Base-by-base conservation (phyloP, 202 grass and related monocot species). In the Setaria viridis region DNA sequence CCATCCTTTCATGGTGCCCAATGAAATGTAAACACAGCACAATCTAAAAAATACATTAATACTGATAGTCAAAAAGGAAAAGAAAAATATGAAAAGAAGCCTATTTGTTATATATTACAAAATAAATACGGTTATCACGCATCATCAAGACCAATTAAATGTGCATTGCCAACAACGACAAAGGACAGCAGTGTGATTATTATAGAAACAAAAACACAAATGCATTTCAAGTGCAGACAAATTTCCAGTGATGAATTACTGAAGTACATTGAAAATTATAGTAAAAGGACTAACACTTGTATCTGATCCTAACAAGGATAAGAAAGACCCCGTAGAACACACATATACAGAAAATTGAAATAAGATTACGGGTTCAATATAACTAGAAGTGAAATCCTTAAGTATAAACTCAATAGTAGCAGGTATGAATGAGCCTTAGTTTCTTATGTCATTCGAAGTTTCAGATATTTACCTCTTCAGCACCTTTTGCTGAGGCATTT, bases 401-500 rank as follows among this genome's bases (percentile, higher is more conserved):
- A n/a, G 20, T 58, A 58, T 56, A 56, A 6, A 19, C 16, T 56
- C 17, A 56, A 56, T 6, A 67, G 5, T 76, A 85, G 25, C 20
- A 60, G 62, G 50, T 68, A 83, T 76, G 34, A 35, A 70, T 43
- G n/a, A 67, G 15, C 19, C 25, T 43, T 84, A 64, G 48, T 72
- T 68, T 64, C 59, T 47, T 33, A 25, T 25, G 25, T 16, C 74
- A 69, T 21, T 59, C 3, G 20, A 58, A 10, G 20, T 76, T 16
- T 78, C 58, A 62, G 12, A 83, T n/a, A 72, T 72, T 74, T 87
- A 92, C 96, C 96, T 99, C 91, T 76, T 96, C 90, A 87, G 86
- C 35, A 41, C 63, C 76, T 80, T 91, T 99, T 77, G 80, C 82
- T 41, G 80, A 88, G 63, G 80, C 65, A 3, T 55, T 74, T 81